These are phyloP conservation scores for Domatiomyces catenatus DNA, from an alignment of 2,329 filamentous ascomycete species.

Conservation along the genomic window DNA sequence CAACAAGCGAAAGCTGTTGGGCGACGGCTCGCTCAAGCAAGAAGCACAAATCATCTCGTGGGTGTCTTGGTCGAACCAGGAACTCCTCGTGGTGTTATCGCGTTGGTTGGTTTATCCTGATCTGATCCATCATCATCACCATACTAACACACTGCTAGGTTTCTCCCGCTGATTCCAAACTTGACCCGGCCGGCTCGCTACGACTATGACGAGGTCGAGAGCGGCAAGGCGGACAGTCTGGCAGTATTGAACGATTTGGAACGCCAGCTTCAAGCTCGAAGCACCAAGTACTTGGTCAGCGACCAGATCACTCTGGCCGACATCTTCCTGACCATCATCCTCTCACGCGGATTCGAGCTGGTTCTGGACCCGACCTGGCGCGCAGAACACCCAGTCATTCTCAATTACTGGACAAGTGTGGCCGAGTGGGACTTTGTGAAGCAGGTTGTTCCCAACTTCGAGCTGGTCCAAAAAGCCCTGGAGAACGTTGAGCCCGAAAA, in stretches of 20 bases:
- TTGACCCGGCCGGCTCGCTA: not conserved
- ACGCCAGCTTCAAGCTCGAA: not conserved
- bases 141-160: not conserved
- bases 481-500: not conserved
- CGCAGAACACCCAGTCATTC: conserved; percentile 60
- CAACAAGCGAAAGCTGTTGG: not conserved
- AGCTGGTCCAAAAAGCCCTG: not conserved
- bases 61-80: not conserved
- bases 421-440: not conserved
- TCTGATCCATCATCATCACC: no score
- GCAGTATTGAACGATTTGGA: not conserved
- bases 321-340: conserved; percentile 62
- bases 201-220: not conserved
- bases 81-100: not conserved
- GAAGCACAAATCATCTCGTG: not conserved
- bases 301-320: conserved; percentile 95
- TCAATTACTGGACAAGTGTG: not conserved
- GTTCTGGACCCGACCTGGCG: conserved; percentile 88
- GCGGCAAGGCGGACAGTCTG: not conserved
- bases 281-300: conserved; percentile 59
- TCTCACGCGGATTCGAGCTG: conserved; percentile 76
- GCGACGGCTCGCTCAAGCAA: not conserved
- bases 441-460: not conserved
- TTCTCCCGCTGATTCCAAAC: not conserved
- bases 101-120: not conserved